These are phyloP conservation scores for Capronia coronata DNA, from an alignment of 2,329 filamentous ascomycete species.

Conservation along the genomic window DNA sequence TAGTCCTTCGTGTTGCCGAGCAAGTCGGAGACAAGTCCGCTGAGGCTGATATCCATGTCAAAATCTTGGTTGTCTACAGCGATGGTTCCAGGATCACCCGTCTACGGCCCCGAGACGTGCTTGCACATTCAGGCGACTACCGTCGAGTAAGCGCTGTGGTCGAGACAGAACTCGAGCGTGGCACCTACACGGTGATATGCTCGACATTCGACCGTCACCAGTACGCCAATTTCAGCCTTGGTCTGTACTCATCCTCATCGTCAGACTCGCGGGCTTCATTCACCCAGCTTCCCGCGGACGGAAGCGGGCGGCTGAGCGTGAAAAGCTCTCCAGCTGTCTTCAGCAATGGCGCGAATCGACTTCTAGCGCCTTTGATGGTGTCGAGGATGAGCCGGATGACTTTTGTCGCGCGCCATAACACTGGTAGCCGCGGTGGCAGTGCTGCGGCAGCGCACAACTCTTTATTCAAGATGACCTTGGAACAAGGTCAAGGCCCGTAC, in stretches of 20 bases:
- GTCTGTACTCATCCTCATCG: constrained; percentile 48
- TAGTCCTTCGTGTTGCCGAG: constrained; percentile 30
- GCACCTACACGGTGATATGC: constrained; percentile 52
- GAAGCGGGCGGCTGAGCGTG: constrained; percentile 65
- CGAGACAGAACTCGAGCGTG: constrained; percentile 58
- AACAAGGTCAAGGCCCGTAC: constrained; percentile 65
- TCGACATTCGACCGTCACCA: constrained; percentile 37
- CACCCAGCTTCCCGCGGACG: constrained; percentile 57
- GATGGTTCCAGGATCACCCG: constrained; percentile 61
- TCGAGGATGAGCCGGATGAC: constrained; percentile 56
- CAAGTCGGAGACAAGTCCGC: constrained; percentile 36
- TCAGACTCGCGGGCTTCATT: constrained; percentile 32
- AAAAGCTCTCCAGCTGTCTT: constrained; percentile 51
- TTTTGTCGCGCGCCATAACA: constrained; percentile 47
- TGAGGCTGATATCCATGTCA: constrained; percentile 68
- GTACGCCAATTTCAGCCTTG: constrained; percentile 65
- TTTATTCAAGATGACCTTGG: constrained; percentile 63
- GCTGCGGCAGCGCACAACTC: constrained; percentile 27
- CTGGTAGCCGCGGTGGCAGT: no score
- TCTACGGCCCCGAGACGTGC: constrained; percentile 66
- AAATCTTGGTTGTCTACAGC: constrained; percentile 56
- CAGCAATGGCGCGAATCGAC: constrained; percentile 44
- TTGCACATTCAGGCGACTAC: constrained; percentile 83
- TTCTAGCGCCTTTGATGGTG: constrained; percentile 48
- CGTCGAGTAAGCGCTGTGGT: constrained; percentile 69